phyloP scores from a whole-genome alignment of 805 yeast species.

The Suhomyces xylopsoci region DNA sequence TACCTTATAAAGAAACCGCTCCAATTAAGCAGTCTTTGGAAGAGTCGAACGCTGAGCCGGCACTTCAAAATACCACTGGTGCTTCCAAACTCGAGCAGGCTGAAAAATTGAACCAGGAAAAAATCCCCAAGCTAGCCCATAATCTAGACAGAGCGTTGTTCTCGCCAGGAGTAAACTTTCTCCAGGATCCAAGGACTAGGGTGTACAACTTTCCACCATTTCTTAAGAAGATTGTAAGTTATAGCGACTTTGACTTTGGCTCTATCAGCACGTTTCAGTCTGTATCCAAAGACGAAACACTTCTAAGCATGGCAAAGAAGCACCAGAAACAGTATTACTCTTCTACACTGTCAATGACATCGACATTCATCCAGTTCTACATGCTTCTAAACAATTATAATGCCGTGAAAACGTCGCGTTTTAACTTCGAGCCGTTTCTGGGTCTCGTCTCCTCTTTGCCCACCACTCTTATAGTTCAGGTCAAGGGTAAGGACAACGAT shows the following conservation, averaged over 20 bases:
- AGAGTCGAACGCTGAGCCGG: not conserved
- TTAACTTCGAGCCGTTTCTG: slow-evolving; percentile 17
- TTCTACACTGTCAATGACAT: slow-evolving; percentile 88
- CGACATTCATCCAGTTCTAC: slow-evolving; percentile 71
- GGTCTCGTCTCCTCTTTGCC: slow-evolving; percentile 27
- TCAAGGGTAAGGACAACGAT: slow-evolving; percentile 33
- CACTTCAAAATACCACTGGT: not conserved
- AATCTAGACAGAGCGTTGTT: slow-evolving; percentile 69
- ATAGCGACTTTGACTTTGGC: slow-evolving; percentile 64
- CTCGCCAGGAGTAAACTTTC: slow-evolving; percentile 76
- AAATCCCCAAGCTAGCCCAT: slow-evolving; percentile 60
- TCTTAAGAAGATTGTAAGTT: slow-evolving; percentile 56
- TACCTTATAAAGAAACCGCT: not conserved
- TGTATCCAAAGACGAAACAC: slow-evolving; percentile 59
- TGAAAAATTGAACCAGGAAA: slow-evolving; percentile 16
- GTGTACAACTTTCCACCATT: slow-evolving; percentile 66
- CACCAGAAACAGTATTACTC: slow-evolving; percentile 51
- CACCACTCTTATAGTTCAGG: slow-evolving; percentile 54
- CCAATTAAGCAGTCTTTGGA: not conserved
- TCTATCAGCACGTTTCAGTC: slow-evolving; percentile 56
- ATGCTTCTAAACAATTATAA: slow-evolving; percentile 51
- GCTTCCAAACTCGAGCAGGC: slow-evolving; percentile 13
- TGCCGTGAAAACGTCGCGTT: slow-evolving; percentile 18
- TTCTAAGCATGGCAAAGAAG: slow-evolving; percentile 47
- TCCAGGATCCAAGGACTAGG: slow-evolving; percentile 75